Base-by-base conservation (phyloP, 2,329 filamentous ascomycete genomes). In the Diaporthe sp. region DNA sequence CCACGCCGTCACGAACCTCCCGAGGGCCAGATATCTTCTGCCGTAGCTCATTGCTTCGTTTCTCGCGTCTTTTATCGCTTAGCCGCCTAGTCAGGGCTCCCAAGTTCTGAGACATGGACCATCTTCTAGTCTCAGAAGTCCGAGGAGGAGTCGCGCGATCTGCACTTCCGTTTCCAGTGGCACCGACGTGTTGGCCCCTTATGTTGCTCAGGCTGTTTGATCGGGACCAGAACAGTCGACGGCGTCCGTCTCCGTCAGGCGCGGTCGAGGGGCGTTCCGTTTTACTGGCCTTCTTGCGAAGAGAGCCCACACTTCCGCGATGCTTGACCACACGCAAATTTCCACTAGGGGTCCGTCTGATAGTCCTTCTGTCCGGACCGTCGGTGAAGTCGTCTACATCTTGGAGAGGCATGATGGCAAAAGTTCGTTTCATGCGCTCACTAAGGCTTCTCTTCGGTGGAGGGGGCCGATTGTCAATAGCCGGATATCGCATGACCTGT, bases 1-100 rank as follows among this genome's bases (percentile, higher is more conserved):
- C 89, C 3, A 92, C 88, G 4, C 89, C 89, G 77, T 92, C 90
- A 37, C 89, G 84, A 28, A 92, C 89, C 79, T 91, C 89, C 34
- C 84, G 86, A 0, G 91, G 91, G 7, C 86, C 87, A 76, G 90
- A 92, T 59, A 93, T 93, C 81, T 87, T 92, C 77, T 88, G 84
- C 10, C 91, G 86, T 72, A 93, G 84, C 79, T 90, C 90, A 75
- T 89, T 86, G 31, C 87, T 88, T 70, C 91, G 85, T 82, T 90
- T 91, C 82, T 91, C 89, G 34, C 90, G 86, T 70, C 89, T 85
- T 77, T 86, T 87, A 79, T 93, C 91, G 79, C 89, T 92, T 22
- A 92, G 79, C 65, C 87, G 86, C 22, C 89, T 86, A 46, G 89
- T 87, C 4, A 93, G 81, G 28, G 46, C 73, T 44, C 74, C 68